Evolutionary conservation across 257 asterid genomes (phyloP).

Genomic region (Penstemon eatonii): DNA sequence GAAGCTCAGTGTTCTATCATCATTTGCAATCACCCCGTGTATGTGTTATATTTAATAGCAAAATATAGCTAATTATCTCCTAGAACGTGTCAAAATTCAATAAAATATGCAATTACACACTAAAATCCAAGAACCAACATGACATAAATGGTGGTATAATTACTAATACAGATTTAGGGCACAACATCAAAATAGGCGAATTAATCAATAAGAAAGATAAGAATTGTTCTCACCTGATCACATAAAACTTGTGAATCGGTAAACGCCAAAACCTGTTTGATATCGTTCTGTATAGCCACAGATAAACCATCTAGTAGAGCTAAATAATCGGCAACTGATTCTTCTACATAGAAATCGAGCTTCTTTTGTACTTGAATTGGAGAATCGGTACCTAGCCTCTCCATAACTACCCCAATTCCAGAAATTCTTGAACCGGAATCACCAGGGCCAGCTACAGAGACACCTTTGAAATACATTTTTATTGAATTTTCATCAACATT

Average conservation of each 20-base stretch:
- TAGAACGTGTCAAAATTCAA: too few relatives aligned
- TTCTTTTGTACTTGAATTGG: slow-evolving; percentile 77
- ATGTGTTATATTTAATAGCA: too few relatives aligned
- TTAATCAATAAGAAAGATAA: not conserved
- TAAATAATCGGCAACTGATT: slow-evolving; percentile 74
- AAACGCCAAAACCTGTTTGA: slow-evolving; percentile 54
- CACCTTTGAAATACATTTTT: slow-evolving; percentile 77
- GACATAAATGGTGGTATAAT: not conserved
- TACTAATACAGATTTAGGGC: slow-evolving; percentile 7
- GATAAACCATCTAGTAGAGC: slow-evolving; percentile 90
- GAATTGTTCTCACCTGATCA: slow-evolving; percentile 64
- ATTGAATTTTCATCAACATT: slow-evolving; percentile 52
- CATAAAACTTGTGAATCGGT: slow-evolving; percentile 67
- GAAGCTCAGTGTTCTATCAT: too few relatives aligned
- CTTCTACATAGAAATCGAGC: slow-evolving; percentile 84
- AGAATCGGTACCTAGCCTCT: slow-evolving; percentile 37
- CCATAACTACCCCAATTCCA: slow-evolving; percentile 92
- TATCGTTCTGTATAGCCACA: slow-evolving; percentile 56
- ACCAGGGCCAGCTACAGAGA: slow-evolving; percentile 63
- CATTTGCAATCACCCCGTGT: too few relatives aligned
- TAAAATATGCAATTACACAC: too few relatives aligned
- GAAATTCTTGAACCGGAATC: slow-evolving; percentile 68
- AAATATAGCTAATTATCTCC: too few relatives aligned
- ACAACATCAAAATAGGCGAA: slow-evolving; percentile 1
- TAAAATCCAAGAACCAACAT: too few relatives aligned